Evolutionary conservation across 2,329 filamentous ascomycete genomes (phyloP), one percentile per base, ranked within the genome.

Genomic region (Colletotrichum euphorbiae): DNA sequence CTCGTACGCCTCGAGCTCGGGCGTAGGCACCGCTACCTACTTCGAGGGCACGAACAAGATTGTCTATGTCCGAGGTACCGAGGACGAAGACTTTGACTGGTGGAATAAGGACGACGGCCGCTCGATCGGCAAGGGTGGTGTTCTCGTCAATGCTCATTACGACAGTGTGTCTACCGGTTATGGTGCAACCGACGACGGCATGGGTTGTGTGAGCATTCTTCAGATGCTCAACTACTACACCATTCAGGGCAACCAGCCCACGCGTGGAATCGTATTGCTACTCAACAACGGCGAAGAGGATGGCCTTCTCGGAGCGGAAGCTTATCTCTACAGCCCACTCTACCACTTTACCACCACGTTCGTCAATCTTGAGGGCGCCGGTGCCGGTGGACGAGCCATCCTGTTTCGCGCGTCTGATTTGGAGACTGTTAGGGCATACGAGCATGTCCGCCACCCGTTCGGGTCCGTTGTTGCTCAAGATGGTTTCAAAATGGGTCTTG

Each of bases 261-360:
- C 89, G 74, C 89, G 91, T 72, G 95, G 94, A 2, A 86, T 99
- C 48, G 88, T 98, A 13, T 85, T 93, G 9, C 85, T 98, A 31
- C 86, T 98, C 76, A 99, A 99, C 83, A 98, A 98, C 75, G 95
- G 92, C 40, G 96, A 99, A 76, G 96, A 99, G 77, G 95, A 98
- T 74, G 96, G 90, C 40, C 83, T 98, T 11, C 93, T 97, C 71
- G 96, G 96, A 1, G 94, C 95, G 6, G 88, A 89, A 69, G 94
- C 92, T 6, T 98, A 97, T 75, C 90, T 92, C 31, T 89, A 93
- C 72, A 93, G 94, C 76, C 92, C 94, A 0, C 84, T 97, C 70
- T 89, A 93, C 11, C 89, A 88, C 59, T 92, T 97, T 64, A 87
- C 93, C 9, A 92, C 94, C 75, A 93, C 93, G 0, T 98, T 99